Evolutionary conservation across 139 green algal genomes (phyloP), one percentile per base, ranked within the genome.

Genomic region (Eudorina sp.): DNA sequence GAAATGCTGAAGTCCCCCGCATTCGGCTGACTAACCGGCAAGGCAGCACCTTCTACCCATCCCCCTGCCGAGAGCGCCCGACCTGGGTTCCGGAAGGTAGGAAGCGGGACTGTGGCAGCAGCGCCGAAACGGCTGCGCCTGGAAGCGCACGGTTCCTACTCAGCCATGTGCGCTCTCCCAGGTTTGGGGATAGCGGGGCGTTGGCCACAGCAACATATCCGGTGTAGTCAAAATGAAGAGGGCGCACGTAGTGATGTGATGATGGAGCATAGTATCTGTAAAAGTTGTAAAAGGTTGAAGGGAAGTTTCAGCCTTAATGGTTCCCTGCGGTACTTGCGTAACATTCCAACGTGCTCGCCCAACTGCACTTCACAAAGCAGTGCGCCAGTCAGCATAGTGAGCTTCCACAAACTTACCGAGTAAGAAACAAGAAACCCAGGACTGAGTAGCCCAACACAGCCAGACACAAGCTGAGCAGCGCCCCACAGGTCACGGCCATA

Each of bases 191-290:
- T 23, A 88, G 46, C 4, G 23, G 51, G 3, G 83, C 51, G 1
- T 25, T 29, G 4, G 83, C 83, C 18, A 72, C 68, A 4, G 83
- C 83, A 7, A 78, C 66, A 23, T 51, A 62, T 23, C 51, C 83
- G 4, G 68, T 74, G 83, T 88, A 88, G 51, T 88, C 83, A 36
- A 88, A 88, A 38, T 88, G 68, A 34, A 88, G 83, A 5, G 68
- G 68, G 0, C 83, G 83, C 16, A 62, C 48, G 34, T 82, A 88
- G 34, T 72, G 18, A 27, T 58, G 25, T 1, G 83, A 31, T 9
- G 83, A 48, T 34, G 83, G 83, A 21, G 68, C 68, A 23, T 82
- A 82, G 53, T 55, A 38, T 8, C 83, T 88, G 68, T 36, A 25
- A 21, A 34, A 31, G 46, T 21, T 6, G 25, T 6, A 4, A 11